A percentile compares a stretch with the other conserved stretches of the same genome.
Conservation (phyloP, 192 early-diverging fungal species). For the Backusella mclennaniae region DNA sequence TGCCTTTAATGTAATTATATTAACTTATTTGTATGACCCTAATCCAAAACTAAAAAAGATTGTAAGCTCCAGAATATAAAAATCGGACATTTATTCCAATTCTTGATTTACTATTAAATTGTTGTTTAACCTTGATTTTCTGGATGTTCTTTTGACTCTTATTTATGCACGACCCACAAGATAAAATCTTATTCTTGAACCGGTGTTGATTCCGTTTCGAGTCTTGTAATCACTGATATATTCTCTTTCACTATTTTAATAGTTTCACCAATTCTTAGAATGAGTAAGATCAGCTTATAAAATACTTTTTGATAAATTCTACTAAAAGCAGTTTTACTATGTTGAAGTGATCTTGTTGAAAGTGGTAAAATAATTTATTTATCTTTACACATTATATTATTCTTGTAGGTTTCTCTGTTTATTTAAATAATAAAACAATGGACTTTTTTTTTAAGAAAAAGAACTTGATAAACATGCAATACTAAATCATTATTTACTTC, state of each 20-base stretch:
- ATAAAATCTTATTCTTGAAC: not conserved
- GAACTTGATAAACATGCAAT: too few relatives aligned
- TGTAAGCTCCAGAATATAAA: not conserved
- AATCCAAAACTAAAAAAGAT: not conserved
- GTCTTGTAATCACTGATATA: not conserved
- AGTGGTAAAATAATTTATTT: not conserved
- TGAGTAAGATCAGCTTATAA: not conserved
- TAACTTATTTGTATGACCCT: not conserved
- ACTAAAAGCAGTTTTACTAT: too few relatives aligned
- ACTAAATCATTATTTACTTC: not conserved
- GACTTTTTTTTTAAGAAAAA: too few relatives aligned
- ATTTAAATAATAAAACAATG: too few relatives aligned
- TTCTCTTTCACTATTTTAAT: not conserved
- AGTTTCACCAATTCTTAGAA: not conserved
- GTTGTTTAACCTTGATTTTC: not conserved
- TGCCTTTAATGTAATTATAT: not conserved
- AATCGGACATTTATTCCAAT: not conserved
- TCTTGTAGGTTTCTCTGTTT: too few relatives aligned
- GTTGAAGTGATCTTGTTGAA: not conserved
- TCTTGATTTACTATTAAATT: not conserved
- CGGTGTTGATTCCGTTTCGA: not conserved
- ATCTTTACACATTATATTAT: not conserved
- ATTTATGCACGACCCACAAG: not conserved
- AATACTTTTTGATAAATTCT: not conserved
- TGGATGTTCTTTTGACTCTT: not conserved